A percentile compares a stretch with the other conserved stretches of the same genome.
These are phyloP conservation scores for Citrus medica DNA, from an alignment of 345 rosid genomes.

Conservation along the genomic window DNA sequence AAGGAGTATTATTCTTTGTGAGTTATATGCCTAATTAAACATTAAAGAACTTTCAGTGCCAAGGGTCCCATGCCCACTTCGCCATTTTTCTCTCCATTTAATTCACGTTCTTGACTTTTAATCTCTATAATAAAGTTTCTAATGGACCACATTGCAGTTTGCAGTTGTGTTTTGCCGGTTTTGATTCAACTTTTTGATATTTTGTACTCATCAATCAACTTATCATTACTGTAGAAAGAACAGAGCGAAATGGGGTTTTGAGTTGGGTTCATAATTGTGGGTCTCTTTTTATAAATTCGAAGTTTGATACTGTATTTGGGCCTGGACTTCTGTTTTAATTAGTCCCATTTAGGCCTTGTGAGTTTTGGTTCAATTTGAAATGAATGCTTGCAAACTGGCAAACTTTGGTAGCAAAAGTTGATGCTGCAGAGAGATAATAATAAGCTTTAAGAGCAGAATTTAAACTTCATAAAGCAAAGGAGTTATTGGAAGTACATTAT, in stretches of 20 bases:
- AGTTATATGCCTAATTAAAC: neutral
- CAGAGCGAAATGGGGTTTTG: neutral
- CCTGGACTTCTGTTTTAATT: neutral
- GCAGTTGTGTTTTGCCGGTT: neutral
- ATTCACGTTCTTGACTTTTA: neutral
- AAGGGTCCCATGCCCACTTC: neutral
- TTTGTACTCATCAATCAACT: neutral
- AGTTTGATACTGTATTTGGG: neutral
- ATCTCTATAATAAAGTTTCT: neutral
- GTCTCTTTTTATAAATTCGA: neutral
- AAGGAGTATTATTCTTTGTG: neutral
- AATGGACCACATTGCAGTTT: neutral
- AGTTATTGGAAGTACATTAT: neutral
- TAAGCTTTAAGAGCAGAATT: neutral
- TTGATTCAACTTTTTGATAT: neutral
- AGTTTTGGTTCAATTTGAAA: neutral
- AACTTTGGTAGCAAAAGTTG: neutral
- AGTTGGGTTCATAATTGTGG: neutral
- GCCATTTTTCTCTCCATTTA: neutral
- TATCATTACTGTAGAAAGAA: neutral
- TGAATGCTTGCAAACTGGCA: neutral
- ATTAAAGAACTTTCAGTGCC: neutral
- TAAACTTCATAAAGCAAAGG: neutral
- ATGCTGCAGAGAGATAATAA: neutral
- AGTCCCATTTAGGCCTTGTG: neutral